These are phyloP conservation scores for Trichoderma asperelloides DNA, from an alignment of 495 filamentous ascomycete species.

Conservation along the genomic window DNA sequence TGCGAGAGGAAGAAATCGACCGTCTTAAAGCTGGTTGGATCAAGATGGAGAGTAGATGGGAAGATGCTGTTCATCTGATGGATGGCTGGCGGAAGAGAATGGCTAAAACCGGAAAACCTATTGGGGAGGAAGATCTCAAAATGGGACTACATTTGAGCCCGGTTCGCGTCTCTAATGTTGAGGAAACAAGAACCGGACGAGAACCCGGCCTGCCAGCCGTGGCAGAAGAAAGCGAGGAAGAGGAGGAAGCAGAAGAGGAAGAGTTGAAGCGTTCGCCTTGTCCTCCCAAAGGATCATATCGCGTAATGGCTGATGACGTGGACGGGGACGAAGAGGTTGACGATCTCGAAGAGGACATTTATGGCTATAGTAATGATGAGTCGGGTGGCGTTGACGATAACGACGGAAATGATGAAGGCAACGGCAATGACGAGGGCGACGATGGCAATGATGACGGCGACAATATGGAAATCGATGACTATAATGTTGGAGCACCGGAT, in stretches of 20 bases:
- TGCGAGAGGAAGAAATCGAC: slow-evolving; percentile 82
- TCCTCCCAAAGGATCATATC: background rate
- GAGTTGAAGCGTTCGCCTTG: background rate
- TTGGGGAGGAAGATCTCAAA: slow-evolving; percentile 76
- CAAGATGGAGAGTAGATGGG: slow-evolving; percentile 84
- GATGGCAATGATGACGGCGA: background rate
- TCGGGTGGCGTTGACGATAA: slow-evolving; percentile 39
- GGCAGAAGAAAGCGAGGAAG: slow-evolving; percentile 28
- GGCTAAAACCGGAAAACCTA: slow-evolving; percentile 63
- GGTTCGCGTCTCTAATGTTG: slow-evolving; percentile 44
- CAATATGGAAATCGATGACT: slow-evolving; percentile 6
- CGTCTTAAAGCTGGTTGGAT: slow-evolving; percentile 77
- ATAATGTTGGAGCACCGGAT: slow-evolving; percentile 11
- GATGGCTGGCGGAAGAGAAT: slow-evolving; percentile 86
- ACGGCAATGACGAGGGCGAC: slow-evolving; percentile 37
- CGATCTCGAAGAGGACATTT: background rate
- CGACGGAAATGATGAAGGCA: slow-evolving; percentile 14
- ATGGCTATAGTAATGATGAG: slow-evolving; percentile 32
- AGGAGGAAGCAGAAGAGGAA: slow-evolving; percentile 16
- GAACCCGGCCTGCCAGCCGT: slow-evolving; percentile 30
- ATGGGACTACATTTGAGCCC: slow-evolving; percentile 63
- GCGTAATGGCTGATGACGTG: background rate
- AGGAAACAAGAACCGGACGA: slow-evolving; percentile 33
- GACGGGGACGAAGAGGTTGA: background rate
- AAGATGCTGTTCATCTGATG: slow-evolving; percentile 81